These are phyloP conservation scores for Kuraishia hungarica DNA, from an alignment of 805 yeast genomes.

Conservation along the genomic window DNA sequence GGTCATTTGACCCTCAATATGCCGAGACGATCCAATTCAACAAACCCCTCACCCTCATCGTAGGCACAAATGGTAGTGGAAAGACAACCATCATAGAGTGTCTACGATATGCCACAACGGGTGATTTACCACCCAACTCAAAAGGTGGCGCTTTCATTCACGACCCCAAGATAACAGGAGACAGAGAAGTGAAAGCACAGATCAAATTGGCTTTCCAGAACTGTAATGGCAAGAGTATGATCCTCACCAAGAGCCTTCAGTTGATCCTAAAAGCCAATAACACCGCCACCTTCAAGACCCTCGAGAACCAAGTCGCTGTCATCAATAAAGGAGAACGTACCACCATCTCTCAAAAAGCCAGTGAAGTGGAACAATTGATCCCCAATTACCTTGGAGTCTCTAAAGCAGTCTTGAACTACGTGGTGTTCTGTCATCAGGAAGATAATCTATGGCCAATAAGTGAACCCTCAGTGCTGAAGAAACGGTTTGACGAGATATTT, in stretches of 20 bases:
- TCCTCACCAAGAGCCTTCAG: slow-evolving; percentile 80
- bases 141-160: slow-evolving; percentile 95
- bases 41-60: slow-evolving; percentile 83
- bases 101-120: slow-evolving; percentile 88
- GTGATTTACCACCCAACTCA: slow-evolving; percentile 90
- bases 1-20: slow-evolving; percentile 83
- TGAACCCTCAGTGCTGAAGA: slow-evolving; percentile 83
- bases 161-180: slow-evolving; percentile 78
- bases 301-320: slow-evolving; percentile 80
- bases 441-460: slow-evolving; percentile 94
- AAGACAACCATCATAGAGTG: slow-evolving; percentile 96
- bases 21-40: slow-evolving; percentile 86
- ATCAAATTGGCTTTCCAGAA: slow-evolving; percentile 80
- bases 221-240: slow-evolving; percentile 68
- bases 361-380: slow-evolving; percentile 75
- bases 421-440: slow-evolving; percentile 95
- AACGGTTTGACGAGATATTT: slow-evolving; percentile 91
- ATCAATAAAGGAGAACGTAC: slow-evolving; percentile 59
- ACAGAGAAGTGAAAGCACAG: slow-evolving; percentile 78
- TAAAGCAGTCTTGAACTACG: slow-evolving; percentile 80
- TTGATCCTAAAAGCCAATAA: slow-evolving; percentile 53
- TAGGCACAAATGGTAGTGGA: slow-evolving; percentile 95
- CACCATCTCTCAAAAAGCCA: slow-evolving; percentile 70
- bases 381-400: slow-evolving; percentile 86
- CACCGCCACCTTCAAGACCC: slow-evolving; percentile 68